phyloP scores from a whole-genome alignment of 2,329 filamentous ascomycete species.

The Neonectria punicea region DNA sequence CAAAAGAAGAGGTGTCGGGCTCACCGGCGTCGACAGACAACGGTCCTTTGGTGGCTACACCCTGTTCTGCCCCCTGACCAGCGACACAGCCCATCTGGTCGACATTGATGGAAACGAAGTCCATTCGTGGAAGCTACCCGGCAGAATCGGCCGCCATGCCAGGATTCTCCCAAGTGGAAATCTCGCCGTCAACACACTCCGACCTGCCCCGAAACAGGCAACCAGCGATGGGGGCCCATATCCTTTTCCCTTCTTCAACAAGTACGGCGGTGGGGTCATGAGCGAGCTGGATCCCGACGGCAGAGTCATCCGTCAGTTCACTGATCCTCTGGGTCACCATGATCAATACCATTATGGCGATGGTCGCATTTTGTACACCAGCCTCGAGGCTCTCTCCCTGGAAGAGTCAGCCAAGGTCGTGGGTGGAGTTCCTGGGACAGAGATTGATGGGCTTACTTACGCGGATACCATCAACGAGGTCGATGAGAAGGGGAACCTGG shows the following conservation, averaged over 20 bases:
- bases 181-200: constrained; percentile 45
- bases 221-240: constrained; percentile 36
- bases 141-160: constrained; percentile 43
- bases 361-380: constrained; percentile 41
- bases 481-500: constrained; percentile 34
- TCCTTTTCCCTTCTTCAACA: constrained; percentile 46
- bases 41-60: constrained; percentile 43
- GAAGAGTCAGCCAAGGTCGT: constrained; percentile 43
- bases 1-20: constrained; percentile 42
- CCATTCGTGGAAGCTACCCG: constrained; percentile 44
- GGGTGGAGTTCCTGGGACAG: constrained; percentile 40
- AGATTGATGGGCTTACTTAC: constrained; percentile 43
- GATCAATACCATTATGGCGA: constrained; percentile 45
- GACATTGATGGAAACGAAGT: constrained; percentile 45
- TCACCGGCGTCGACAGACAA: constrained; percentile 43
- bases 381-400: constrained; percentile 41
- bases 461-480: constrained; percentile 46
- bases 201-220: constrained; percentile 15
- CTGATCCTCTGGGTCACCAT: constrained; percentile 42
- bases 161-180: constrained; percentile 43
- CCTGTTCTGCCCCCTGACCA: constrained; percentile 45
- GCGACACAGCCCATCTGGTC: constrained; percentile 38
- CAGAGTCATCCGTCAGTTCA: constrained; percentile 42
- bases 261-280: constrained; percentile 46
- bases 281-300: constrained; percentile 41